Evolutionary conservation across 73 alveolate genomes (phyloP).

Genomic region (Blepharisma stoltei): DNA sequence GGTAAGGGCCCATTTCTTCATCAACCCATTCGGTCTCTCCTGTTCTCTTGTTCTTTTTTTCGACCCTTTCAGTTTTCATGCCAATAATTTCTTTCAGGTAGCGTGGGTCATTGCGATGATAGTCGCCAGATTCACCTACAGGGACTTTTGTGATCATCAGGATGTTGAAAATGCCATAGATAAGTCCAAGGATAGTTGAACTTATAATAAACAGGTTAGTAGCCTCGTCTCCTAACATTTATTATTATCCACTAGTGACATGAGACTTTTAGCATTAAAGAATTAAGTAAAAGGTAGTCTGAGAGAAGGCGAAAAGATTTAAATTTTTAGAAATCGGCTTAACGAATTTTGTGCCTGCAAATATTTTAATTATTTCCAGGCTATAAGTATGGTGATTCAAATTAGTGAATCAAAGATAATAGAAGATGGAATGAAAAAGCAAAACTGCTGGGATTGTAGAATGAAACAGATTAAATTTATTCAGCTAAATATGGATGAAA

Average conservation of each 20-base stretch:
- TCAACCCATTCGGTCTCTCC: background rate
- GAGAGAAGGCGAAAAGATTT: no score
- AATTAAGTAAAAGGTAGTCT: no score
- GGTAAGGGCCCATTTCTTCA: background rate
- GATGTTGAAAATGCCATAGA: constrained; percentile 6
- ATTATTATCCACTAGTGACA: background rate
- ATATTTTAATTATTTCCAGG: no score
- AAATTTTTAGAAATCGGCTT: no score
- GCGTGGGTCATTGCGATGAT: constrained; percentile 3
- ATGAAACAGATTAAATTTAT: no score
- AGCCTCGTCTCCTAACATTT: constrained; percentile 1
- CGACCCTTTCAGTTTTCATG: constrained; percentile 3
- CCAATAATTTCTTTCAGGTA: background rate
- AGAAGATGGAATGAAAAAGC: no score
- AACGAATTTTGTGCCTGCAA: no score
- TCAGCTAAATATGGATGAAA: no score
- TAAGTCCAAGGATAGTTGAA: constrained; percentile 20
- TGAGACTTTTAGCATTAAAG: no score
- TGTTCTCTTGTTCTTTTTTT: background rate
- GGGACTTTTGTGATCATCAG: constrained; percentile 18
- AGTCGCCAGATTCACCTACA: constrained; percentile 17
- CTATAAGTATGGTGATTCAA: no score
- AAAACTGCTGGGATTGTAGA: no score
- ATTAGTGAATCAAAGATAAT: no score
- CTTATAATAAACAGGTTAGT: constrained; percentile 1